A percentile compares a stretch with the other conserved stretches of the same genome.
phyloP scores from a whole-genome alignment of 192 early-diverging fungal species.

The Podila epicladia region DNA sequence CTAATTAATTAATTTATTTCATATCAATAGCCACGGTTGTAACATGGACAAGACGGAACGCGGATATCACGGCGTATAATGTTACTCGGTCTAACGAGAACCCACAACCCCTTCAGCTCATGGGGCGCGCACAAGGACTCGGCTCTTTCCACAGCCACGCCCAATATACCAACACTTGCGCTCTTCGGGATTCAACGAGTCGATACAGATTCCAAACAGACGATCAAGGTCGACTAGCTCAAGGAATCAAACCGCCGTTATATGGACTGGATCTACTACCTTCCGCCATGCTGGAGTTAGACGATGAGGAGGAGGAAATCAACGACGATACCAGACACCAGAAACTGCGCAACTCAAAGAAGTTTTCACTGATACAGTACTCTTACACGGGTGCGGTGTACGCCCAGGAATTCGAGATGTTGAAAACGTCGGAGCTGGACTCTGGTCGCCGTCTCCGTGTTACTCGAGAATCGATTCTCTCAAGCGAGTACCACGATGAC shows the following conservation, averaged over 20 bases:
- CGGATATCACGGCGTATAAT: background rate
- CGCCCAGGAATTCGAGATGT: background rate
- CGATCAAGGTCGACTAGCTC: background rate
- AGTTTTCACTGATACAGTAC: background rate
- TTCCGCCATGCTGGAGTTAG: background rate
- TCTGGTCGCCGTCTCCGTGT: background rate
- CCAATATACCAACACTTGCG: background rate
- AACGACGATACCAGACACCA: background rate
- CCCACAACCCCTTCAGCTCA: conserved; percentile 1
- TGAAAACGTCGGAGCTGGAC: background rate
- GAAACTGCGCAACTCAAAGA: background rate
- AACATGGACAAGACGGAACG: background rate
- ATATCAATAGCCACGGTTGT: background rate
- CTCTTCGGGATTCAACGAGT: background rate
- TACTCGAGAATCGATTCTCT: background rate
- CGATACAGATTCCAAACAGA: background rate
- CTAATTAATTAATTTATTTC: background rate
- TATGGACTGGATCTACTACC: background rate
- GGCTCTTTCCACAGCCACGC: conserved; percentile 3
- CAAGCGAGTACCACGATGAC: background rate
- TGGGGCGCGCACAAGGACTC: background rate
- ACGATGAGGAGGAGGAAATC: background rate
- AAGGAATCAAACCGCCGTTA: background rate
- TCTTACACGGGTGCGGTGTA: background rate
- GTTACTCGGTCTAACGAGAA: background rate